Evolutionary conservation across 2,329 filamentous ascomycete species (phyloP).

Genomic region (Aspergillus viridinutans): DNA sequence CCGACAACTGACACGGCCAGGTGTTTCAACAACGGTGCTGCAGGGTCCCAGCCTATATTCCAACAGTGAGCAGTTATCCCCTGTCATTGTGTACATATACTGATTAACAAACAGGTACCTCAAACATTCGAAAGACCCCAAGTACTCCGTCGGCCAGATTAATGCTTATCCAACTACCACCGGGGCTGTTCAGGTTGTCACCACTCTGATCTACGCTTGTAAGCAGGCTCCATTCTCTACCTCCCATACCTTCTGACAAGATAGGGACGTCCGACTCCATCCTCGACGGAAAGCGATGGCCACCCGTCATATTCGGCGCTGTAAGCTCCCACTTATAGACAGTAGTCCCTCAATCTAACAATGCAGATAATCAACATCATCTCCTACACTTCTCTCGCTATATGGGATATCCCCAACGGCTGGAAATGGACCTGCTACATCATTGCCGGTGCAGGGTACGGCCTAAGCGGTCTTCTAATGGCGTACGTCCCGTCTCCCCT

Average conservation of each 20-base stretch:
- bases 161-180: slow-evolving; percentile 58
- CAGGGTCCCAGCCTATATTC: slow-evolving; percentile 53
- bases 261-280: slow-evolving; percentile 58
- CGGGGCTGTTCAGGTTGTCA: slow-evolving; percentile 52
- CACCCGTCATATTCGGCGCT: slow-evolving; percentile 57
- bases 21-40: slow-evolving; percentile 59
- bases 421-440: slow-evolving; percentile 65
- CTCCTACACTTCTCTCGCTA: slow-evolving; percentile 42
- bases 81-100: rapidly evolving
- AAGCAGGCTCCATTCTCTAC: neutral
- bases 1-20: slow-evolving; percentile 15
- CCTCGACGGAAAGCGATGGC: slow-evolving; percentile 59
- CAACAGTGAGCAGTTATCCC: slow-evolving; percentile 33
- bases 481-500: slow-evolving; percentile 34
- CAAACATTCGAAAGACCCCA: slow-evolving; percentile 36
- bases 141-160: slow-evolving; percentile 44
- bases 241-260: neutral
- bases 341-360: neutral
- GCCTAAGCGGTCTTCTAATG: slow-evolving; percentile 48
- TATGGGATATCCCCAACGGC: slow-evolving; percentile 49
- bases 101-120: slow-evolving; percentile 13
- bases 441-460: slow-evolving; percentile 46
- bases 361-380: slow-evolving; percentile 38
- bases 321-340: slow-evolving; percentile 41
- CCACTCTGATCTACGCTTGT: slow-evolving; percentile 60